Percentiles rank a stretch among this genome's conserved stretches.
phyloP scores from a whole-genome alignment of 2,329 filamentous ascomycete species.

The Salinomyces thailandicus region DNA sequence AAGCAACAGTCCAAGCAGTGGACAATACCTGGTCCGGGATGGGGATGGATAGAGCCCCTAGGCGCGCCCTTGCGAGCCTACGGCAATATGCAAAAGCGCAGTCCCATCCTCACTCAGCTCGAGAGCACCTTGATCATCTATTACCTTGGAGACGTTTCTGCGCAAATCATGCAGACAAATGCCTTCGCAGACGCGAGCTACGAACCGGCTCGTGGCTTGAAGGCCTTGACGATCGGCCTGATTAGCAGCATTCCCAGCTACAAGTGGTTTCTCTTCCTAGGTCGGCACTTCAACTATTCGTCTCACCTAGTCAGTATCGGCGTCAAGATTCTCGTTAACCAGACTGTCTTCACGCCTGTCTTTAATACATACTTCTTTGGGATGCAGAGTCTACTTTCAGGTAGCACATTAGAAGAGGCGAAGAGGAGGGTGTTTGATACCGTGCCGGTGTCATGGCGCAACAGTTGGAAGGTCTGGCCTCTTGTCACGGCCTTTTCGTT shows the following conservation, averaged over 20 bases:
- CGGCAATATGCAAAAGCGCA: slow-evolving; percentile 56
- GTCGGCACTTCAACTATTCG: slow-evolving; percentile 71
- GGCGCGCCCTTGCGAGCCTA: slow-evolving; percentile 46
- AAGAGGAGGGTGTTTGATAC: slow-evolving; percentile 63
- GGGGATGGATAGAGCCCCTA: slow-evolving; percentile 38
- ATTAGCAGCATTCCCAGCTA: slow-evolving; percentile 67
- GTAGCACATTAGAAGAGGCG: slow-evolving; percentile 53
- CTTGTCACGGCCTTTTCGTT: slow-evolving; percentile 79
- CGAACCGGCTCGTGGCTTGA: slow-evolving; percentile 56
- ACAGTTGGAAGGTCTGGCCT: slow-evolving; percentile 82
- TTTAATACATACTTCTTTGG: slow-evolving; percentile 45
- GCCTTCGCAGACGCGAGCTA: slow-evolving; percentile 39
- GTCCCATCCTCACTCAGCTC: slow-evolving; percentile 73
- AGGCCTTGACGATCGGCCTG: slow-evolving; percentile 65
- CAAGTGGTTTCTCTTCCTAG: slow-evolving; percentile 73
- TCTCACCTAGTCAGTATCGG: slow-evolving; percentile 60
- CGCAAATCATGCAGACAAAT: slow-evolving; percentile 51
- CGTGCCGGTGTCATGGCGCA: slow-evolving; percentile 64
- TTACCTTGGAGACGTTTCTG: slow-evolving; percentile 63
- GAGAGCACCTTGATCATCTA: slow-evolving; percentile 68
- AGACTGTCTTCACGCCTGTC: slow-evolving; percentile 64
- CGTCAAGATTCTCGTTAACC: slow-evolving; percentile 71
- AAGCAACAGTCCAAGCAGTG: slow-evolving; percentile 3
- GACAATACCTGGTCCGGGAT: slow-evolving; percentile 34
- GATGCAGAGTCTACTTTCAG: slow-evolving; percentile 42